These are phyloP conservation scores for Pterocarpus macrocarpus DNA, from an alignment of 306 rosid genomes.

Conservation along the genomic window DNA sequence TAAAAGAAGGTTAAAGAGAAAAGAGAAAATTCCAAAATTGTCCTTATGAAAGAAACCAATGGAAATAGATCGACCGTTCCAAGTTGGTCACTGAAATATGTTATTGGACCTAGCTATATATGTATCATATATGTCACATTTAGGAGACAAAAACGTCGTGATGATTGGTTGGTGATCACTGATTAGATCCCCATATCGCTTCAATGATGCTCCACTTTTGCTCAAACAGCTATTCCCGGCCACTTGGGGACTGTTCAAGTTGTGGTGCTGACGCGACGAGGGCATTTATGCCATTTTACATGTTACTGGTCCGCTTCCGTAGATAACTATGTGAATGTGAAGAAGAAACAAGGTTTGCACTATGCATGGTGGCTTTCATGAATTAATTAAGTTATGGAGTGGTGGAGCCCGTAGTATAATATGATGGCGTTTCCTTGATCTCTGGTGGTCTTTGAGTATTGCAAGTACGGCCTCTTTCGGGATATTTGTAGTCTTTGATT, in stretches of 20 bases:
- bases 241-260: slow-evolving; percentile 40
- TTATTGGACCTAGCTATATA: slow-evolving; percentile 36
- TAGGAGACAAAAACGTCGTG: slow-evolving; percentile 49
- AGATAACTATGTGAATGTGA: background rate
- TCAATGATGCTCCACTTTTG: slow-evolving; percentile 51
- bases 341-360: background rate
- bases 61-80: background rate
- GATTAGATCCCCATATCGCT: slow-evolving; percentile 70
- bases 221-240: slow-evolving; percentile 41
- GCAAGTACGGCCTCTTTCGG: background rate
- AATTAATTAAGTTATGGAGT: background rate
- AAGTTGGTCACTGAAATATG: slow-evolving; percentile 42
- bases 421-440: too few relatives aligned
- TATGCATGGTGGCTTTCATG: too few relatives aligned
- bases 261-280: background rate
- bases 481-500: slow-evolving; percentile 23
- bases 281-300: slow-evolving; percentile 37
- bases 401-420: background rate
- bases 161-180: slow-evolving; percentile 61
- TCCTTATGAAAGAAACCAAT: slow-evolving; percentile 11
- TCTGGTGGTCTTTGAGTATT: too few relatives aligned
- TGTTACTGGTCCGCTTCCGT: background rate
- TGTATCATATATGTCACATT: slow-evolving; percentile 24
- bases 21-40: background rate
- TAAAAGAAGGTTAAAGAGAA: background rate